These are phyloP conservation scores for Apiospora malaysiana DNA, from an alignment of 2,329 filamentous ascomycete species.

Conservation along the genomic window DNA sequence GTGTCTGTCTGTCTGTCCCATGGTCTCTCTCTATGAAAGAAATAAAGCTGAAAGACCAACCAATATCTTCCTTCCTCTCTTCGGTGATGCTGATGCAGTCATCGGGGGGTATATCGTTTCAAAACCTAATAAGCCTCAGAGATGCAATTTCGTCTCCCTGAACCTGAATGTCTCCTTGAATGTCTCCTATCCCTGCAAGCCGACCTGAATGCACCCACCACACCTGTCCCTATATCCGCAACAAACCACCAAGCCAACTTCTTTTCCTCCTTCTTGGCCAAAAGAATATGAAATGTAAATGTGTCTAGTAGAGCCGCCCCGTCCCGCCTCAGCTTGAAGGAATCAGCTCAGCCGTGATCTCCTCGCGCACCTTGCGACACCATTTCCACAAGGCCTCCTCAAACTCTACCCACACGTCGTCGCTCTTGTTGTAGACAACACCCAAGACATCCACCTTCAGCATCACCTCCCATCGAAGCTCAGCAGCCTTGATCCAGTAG, in stretches of 20 bases:
- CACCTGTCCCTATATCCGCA: constrained; percentile 2
- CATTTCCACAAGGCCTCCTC: constrained; percentile 83
- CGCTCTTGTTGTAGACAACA: constrained; percentile 76
- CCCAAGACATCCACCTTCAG: constrained; percentile 85
- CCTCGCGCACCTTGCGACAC: constrained; percentile 81
- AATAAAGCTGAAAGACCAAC: background rate
- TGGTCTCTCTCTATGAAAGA: background rate
- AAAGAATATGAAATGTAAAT: constrained; percentile 12
- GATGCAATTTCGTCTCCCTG: constrained; percentile 3
- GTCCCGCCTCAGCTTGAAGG: background rate
- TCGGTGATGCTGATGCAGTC: constrained; percentile 18
- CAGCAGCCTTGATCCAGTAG: constrained; percentile 95
- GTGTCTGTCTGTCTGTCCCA: background rate
- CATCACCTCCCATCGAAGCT: constrained; percentile 89
- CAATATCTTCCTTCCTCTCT: constrained; percentile 5
- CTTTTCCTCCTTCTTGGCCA: background rate
- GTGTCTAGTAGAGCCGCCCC: background rate
- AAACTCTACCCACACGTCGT: constrained; percentile 78
- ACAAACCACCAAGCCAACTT: background rate
- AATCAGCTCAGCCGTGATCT: constrained; percentile 71
- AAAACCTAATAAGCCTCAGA: constrained; percentile 16
- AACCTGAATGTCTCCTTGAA: constrained; percentile 1
- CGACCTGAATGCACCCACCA: constrained; percentile 10
- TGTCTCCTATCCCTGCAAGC: background rate
- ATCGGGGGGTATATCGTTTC: constrained; percentile 22